Base-by-base conservation (phyloP, 1,139 yeast species). In the Groenewaldozyma sp. region DNA sequence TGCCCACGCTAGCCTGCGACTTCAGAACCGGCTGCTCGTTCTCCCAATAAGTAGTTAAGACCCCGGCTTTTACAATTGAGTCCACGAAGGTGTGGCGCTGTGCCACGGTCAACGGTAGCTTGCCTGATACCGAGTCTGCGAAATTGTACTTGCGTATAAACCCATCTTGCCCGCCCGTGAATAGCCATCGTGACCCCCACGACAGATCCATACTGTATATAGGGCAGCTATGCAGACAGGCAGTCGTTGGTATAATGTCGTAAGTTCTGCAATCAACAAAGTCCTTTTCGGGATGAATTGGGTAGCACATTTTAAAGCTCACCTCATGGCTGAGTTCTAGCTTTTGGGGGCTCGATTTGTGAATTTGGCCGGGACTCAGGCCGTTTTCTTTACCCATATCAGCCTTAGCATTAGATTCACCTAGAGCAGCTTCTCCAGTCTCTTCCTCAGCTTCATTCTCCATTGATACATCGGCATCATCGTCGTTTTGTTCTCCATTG, bases 81-180 rank as follows among this genome's bases (percentile, higher is more conserved):
- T 91, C 99, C 14, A 86, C 87, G 44, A 86, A 67, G 37, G 86
- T 83, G 59, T 91, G 98, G 52, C 76, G 76, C 58, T 91, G 98
- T 1, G 95, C 88, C 53, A 87, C 83, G 0, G 98, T 91, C 41
- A 91, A 65, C 2, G 94, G 93, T 4, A 82, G 67, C 53, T 82
- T 83, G n/a, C 97, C 97, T 52, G 83, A 88, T 21, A 91, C 74
- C 1, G 95, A 82, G 28, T 80, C 81, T 35, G 79, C 72, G 48
- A 91, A 82, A 59, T 93, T 95, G 61, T 81, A 91, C 55, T 83
- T 84, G 38, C 98, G 67, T 32, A 91, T 82, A 53, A 78, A 84
- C 10, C 99, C 99, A 59, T 91, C 99, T 49, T 84, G 93, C 4
- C 98, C 98, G 17, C 99, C 99, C 1, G 95, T 81, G 53, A 88